Percentiles rank a stretch among this genome's conserved stretches.
phyloP scores from a whole-genome alignment of 345 rosid genomes.

The Isatis tinctoria region DNA sequence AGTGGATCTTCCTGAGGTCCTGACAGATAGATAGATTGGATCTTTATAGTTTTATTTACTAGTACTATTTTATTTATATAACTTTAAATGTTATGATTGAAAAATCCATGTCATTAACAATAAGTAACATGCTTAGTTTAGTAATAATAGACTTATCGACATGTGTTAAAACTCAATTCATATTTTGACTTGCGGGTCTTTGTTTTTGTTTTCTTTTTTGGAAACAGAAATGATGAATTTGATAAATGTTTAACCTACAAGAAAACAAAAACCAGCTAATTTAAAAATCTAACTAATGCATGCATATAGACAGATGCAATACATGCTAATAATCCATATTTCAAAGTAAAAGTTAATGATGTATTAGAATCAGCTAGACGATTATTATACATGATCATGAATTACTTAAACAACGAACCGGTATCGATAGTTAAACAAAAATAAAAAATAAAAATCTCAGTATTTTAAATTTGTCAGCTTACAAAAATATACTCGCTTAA shows the following conservation, averaged over 20 bases:
- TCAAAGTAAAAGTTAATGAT: neutral
- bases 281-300: neutral
- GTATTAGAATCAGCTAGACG: neutral
- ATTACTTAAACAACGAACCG: neutral
- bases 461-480: neutral
- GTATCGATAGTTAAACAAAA: neutral
- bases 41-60: no score
- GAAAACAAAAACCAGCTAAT: neutral
- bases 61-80: no score
- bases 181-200: slow-evolving; percentile 23
- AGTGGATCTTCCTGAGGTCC: slow-evolving; percentile 34
- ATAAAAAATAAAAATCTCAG: no score
- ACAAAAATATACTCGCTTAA: no score
- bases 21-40: slow-evolving; percentile 33
- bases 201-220: slow-evolving; percentile 10
- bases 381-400: neutral
- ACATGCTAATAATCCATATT: neutral
- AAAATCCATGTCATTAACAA: slow-evolving; percentile 12
- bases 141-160: slow-evolving; percentile 14
- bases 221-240: slow-evolving; percentile 16
- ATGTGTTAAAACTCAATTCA: slow-evolving; percentile 23
- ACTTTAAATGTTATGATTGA: neutral
- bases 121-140: slow-evolving; percentile 26
- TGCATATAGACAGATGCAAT: neutral
- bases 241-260: neutral